Conservation (phyloP, 1,139 yeast genomes). For the Nakaseomyces sp. region DNA sequence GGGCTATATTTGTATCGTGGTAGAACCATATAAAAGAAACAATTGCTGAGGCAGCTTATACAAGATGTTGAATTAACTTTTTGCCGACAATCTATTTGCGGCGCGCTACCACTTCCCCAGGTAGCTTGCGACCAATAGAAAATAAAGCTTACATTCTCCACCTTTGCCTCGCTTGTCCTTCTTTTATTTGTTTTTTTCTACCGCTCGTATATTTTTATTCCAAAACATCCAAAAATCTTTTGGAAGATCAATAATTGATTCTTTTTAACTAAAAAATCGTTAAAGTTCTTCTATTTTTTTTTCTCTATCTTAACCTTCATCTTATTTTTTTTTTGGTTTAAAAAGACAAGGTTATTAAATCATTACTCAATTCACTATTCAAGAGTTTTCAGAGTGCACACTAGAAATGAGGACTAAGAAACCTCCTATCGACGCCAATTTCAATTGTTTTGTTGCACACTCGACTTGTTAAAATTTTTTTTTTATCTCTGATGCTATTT, state of each 20-base stretch:
- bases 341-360: not conserved
- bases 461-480: not conserved
- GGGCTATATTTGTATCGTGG: slow-evolving; percentile 5
- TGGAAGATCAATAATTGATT: not conserved
- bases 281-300: not conserved
- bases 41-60: slow-evolving; percentile 1
- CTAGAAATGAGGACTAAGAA: not conserved
- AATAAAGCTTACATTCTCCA: not conserved
- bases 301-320: not conserved
- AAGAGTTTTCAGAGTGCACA: not conserved
- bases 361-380: not conserved
- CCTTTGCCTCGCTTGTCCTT: slow-evolving; percentile 4
- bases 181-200: not conserved
- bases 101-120: slow-evolving; percentile 4
- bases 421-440: not conserved
- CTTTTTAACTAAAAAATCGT: not conserved
- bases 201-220: slow-evolving; percentile 3
- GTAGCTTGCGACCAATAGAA: slow-evolving; percentile 3
- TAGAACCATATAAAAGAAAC: slow-evolving; percentile 3
- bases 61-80: not conserved
- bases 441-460: not conserved
- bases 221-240: not conserved
- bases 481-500: too few species aligned
- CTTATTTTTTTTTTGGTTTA: not conserved
- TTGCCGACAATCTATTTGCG: not conserved